These are phyloP conservation scores for Parasitella parasitica DNA, from an alignment of 371 early-diverging fungal species.

Conservation along the genomic window DNA sequence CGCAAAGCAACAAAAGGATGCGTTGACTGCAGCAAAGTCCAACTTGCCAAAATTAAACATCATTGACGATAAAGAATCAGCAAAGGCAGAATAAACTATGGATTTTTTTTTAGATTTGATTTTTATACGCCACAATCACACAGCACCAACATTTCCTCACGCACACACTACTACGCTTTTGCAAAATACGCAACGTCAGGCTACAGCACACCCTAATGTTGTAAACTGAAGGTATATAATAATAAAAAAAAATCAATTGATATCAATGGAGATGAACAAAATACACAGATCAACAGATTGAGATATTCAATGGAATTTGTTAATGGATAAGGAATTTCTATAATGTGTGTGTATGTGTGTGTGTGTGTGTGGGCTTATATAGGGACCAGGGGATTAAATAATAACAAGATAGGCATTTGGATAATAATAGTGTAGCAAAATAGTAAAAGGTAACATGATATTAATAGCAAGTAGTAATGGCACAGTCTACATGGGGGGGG, in stretches of 20 bases:
- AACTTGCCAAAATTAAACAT: constrained; percentile 60
- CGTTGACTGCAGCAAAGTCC: constrained; percentile 56
- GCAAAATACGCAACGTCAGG: neutral
- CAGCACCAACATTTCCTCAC: neutral
- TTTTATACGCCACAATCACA: neutral
- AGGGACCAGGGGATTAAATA: neutral
- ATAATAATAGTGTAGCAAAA: neutral
- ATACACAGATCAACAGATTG: too few species aligned
- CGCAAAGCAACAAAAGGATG: constrained; percentile 49
- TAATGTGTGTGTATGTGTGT: too few species aligned
- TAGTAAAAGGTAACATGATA: neutral
- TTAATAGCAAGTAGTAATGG: neutral
- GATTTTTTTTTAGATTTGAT: neutral
- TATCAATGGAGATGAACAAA: neutral
- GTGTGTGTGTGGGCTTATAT: neutral
- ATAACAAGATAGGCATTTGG: neutral
- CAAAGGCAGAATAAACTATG: neutral
- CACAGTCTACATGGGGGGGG: neutral
- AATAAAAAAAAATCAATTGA: neutral
- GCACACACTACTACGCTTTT: neutral
- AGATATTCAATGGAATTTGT: too few species aligned
- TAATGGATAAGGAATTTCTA: too few species aligned
- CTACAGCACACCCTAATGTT: neutral
- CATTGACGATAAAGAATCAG: constrained; percentile 39
- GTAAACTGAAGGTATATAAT: neutral